Evolutionary conservation across 2,329 filamentous ascomycete genomes (phyloP), one percentile per base, ranked within the genome.

Genomic region (Botrytis fragariae): DNA sequence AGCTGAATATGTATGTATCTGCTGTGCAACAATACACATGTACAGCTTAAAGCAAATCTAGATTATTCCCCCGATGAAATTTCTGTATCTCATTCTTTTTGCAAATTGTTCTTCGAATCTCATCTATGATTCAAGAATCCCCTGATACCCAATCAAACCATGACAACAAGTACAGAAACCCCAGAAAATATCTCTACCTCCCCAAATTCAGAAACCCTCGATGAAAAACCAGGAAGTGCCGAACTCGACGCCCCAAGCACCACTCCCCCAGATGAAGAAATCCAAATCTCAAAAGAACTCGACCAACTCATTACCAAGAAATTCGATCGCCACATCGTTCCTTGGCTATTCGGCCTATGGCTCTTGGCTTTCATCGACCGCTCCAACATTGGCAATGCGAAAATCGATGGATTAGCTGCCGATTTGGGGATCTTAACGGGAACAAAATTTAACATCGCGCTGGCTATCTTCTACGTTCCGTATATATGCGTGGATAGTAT

Each of bases 391-490:
- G 69, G 87, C 65, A 89, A 90, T 78, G 89, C 89, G 61, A 85
- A 85, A 61, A 87, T 90, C 68, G 88, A 89, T 67, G 89, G 89
- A 77, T 88, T 91, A 86, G 87, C 89, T 74, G 83, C 83, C 39
- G 89, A 91, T 79, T 83, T 91, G 37, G 84, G 89, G 5, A 67
- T 72, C 29, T 75, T 81, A 39, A 78, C 74, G 75, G 84, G 86
- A 0, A 78, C 78, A 12, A 86, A 86, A 83, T 91, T 90, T 81
- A 85, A 87, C 73, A 90, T 87, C 87, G 82, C 88, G 9, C 83
- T 91, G 39, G 85, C 86, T n/a, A 83, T 87, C 69, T 91, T 91
- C 75, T 91, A 91, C 81, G 81, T 88, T 57, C 83, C 88, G 29
- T 91, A 91, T 80, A 89, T 91, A 72, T 80, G 79, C 54, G 90